phyloP scores from a whole-genome alignment of 495 filamentous ascomycete genomes.

The Annulohypoxylon bovei region DNA sequence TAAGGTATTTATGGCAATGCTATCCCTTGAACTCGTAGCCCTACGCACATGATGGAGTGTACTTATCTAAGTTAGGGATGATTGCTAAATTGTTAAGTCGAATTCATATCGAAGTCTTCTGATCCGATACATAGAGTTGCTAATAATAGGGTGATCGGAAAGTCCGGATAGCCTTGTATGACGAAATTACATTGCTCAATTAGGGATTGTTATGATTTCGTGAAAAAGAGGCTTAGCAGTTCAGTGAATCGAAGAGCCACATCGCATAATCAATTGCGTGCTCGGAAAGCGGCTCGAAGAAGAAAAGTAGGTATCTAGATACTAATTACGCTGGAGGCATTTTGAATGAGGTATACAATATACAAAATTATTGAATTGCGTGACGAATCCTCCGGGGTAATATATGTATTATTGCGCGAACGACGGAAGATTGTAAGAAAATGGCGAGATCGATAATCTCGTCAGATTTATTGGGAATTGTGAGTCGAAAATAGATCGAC shows the following conservation, averaged over 20 bases:
- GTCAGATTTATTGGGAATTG: slow-evolving; percentile 3
- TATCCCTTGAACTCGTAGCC: no score
- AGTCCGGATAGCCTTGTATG: slow-evolving; percentile 3
- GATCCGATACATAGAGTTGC: neutral
- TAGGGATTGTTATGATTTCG: neutral
- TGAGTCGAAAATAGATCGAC: slow-evolving; percentile 5
- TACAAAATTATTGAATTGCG: slow-evolving; percentile 16
- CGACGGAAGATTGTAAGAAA: slow-evolving; percentile 29
- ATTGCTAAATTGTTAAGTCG: no score
- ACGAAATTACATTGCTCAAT: neutral
- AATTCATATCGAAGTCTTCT: no score
- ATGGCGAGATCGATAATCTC: slow-evolving; percentile 33
- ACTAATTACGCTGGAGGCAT: neutral
- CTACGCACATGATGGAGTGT: no score
- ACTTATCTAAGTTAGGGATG: no score
- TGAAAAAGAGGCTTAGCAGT: neutral
- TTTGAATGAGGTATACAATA: neutral
- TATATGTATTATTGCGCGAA: slow-evolving; percentile 22
- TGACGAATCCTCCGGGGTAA: slow-evolving; percentile 22
- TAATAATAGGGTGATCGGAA: neutral
- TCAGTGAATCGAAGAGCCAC: slow-evolving; percentile 7
- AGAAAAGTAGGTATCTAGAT: neutral
- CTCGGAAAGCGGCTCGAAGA: neutral
- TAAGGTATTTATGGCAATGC: no score
- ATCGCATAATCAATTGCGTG: slow-evolving; percentile 12